These are phyloP conservation scores for Cryptococcus floricola DNA, from an alignment of 1,284 basidiomycete species.

Conservation along the genomic window DNA sequence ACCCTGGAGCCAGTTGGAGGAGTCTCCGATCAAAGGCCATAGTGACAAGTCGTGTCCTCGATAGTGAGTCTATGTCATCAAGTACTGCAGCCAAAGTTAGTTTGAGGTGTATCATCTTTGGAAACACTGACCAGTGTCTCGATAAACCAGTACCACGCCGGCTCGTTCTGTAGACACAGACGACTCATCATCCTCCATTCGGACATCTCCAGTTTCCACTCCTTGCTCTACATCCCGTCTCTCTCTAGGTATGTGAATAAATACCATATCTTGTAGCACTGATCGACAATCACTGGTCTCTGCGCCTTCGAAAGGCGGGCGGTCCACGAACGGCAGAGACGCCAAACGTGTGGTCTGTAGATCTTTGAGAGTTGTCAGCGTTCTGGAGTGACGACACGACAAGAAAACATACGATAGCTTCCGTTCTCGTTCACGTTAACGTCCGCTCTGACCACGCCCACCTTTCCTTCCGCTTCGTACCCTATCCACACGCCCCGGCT, in stretches of 20 bases:
- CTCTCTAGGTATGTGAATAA: slow-evolving; percentile 5
- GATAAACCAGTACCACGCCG: slow-evolving; percentile 10
- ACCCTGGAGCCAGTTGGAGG: slow-evolving; percentile 16
- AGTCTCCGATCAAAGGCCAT: slow-evolving; percentile 13
- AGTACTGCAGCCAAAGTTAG: background rate
- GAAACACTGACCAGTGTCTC: slow-evolving; percentile 8
- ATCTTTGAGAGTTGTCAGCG: slow-evolving; percentile 14
- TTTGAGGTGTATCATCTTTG: background rate
- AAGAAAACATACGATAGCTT: slow-evolving; percentile 22
- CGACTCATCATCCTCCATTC: slow-evolving; percentile 2
- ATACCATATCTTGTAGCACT: slow-evolving; percentile 18
- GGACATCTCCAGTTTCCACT: background rate
- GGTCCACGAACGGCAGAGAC: slow-evolving; percentile 15
- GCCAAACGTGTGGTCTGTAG: slow-evolving; percentile 32
- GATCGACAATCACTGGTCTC: background rate
- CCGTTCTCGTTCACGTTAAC: slow-evolving; percentile 27
- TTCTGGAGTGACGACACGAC: background rate
- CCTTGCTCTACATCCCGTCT: background rate
- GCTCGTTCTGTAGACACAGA: slow-evolving; percentile 2
- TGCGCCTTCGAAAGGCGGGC: background rate
- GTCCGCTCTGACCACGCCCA: slow-evolving; percentile 27
- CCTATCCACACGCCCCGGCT: slow-evolving; percentile 38
- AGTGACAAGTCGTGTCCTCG: slow-evolving; percentile 1
- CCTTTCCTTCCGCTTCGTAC: slow-evolving; percentile 25
- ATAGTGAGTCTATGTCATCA: background rate